A percentile compares a stretch with the other conserved stretches of the same genome.
Conservation (phyloP, 805 yeast genomes). For the Saturnispora bothae region DNA sequence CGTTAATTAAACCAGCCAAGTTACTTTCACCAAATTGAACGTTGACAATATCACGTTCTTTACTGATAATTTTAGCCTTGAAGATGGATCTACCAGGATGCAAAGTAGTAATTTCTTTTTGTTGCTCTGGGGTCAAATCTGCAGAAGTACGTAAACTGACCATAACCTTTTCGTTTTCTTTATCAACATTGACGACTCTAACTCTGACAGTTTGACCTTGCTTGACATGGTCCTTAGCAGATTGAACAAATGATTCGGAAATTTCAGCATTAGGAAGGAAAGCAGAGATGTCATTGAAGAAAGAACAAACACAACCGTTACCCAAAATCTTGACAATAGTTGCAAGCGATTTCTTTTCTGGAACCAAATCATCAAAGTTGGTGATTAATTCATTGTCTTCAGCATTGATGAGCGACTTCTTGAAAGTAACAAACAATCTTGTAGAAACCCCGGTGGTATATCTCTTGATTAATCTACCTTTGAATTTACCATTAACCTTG, state of each 20-base stretch:
- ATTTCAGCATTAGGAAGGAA: conserved; percentile 82
- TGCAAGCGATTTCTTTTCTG: conserved; percentile 52
- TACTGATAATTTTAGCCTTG: conserved; percentile 55
- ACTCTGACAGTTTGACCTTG: conserved; percentile 79
- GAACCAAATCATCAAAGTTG: conserved; percentile 28
- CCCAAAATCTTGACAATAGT: conserved; percentile 63
- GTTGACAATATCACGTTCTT: conserved; percentile 59
- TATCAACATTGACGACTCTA: conserved; percentile 48
- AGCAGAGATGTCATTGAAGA: conserved; percentile 70
- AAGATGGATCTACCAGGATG: conserved; percentile 54
- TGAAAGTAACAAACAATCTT: conserved; percentile 56
- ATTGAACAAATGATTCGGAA: conserved; percentile 73
- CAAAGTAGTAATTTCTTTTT: conserved; percentile 35
- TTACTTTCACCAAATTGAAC: conserved; percentile 46
- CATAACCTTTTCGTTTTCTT: conserved; percentile 41
- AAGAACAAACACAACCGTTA: conserved; percentile 73
- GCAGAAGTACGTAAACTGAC: conserved; percentile 68
- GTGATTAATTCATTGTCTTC: conserved; percentile 44
- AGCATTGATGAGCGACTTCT: conserved; percentile 69
- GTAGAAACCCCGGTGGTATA: conserved; percentile 31
- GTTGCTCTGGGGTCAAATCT: conserved; percentile 38
- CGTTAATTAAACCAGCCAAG: conserved; percentile 59
- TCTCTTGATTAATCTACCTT: conserved; percentile 56
- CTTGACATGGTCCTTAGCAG: conserved; percentile 68
- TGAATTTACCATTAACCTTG: conserved; percentile 73